Evolutionary conservation across 352 stramenopile genomes (phyloP).

Genomic region (Pythium sukuiense): DNA sequence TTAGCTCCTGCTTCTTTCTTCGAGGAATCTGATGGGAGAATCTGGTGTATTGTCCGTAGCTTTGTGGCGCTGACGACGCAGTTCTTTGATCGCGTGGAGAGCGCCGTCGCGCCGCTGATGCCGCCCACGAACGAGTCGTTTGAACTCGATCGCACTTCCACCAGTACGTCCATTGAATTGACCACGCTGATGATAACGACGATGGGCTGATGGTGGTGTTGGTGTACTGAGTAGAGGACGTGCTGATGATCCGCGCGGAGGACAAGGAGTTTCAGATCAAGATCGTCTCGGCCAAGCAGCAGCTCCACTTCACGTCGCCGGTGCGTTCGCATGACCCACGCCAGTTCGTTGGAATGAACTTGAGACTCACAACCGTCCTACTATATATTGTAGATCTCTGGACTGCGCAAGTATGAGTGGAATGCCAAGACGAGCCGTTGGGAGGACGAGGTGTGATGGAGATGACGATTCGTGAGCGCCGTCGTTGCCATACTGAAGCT

Average conservation of each 20-base stretch:
- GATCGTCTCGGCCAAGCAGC: conserved; percentile 57
- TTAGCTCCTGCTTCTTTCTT: too few relatives aligned
- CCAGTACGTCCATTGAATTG: conserved; percentile 23
- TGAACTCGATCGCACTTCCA: conserved; percentile 38
- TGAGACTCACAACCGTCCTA: too few relatives aligned
- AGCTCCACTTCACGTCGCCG: conserved; percentile 69
- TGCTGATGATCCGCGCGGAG: conserved; percentile 50
- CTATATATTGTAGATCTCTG: conserved; percentile 51
- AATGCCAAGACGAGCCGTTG: conserved; percentile 67
- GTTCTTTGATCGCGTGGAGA: conserved; percentile 71
- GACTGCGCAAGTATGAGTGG: conserved; percentile 70
- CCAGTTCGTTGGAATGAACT: too few relatives aligned
- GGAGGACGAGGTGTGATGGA: conserved; percentile 66
- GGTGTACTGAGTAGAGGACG: conserved; percentile 21
- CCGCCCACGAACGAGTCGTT: conserved; percentile 67
- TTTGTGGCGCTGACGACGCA: conserved; percentile 46
- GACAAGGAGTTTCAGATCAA: conserved; percentile 67
- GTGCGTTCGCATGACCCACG: conserved; percentile 5
- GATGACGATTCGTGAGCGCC: too few relatives aligned
- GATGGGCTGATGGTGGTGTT: neutral
- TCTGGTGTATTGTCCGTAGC: conserved; percentile 26
- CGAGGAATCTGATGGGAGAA: too few relatives aligned
- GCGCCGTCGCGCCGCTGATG: conserved; percentile 54
- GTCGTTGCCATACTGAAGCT: too few relatives aligned
- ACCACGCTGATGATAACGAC: neutral